These are phyloP conservation scores for Fistulina hepatica DNA, from an alignment of 1,284 basidiomycete genomes.

Conservation along the genomic window DNA sequence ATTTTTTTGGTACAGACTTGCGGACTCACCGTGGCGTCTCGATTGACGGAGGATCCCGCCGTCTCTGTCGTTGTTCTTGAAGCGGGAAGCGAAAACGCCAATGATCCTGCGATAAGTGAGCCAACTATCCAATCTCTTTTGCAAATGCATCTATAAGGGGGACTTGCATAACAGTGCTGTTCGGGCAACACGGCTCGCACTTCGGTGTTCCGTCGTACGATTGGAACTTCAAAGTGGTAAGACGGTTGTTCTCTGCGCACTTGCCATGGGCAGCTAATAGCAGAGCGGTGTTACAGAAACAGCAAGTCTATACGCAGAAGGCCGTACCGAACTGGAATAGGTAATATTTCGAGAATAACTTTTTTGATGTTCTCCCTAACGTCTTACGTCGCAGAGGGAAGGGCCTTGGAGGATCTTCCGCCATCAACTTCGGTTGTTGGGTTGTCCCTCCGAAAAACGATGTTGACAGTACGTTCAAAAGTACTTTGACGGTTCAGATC, in stretches of 20 bases:
- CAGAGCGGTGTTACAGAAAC: no score
- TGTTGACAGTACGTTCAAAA: conserved; percentile 19
- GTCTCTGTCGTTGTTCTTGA: conserved; percentile 31
- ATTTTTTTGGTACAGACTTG: conserved; percentile 4
- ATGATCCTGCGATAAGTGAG: conserved; percentile 23
- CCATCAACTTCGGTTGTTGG: conserved; percentile 20
- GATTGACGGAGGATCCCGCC: conserved; percentile 31
- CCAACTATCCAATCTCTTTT: neutral
- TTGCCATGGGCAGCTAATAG: neutral
- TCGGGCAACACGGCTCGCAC: conserved; percentile 12
- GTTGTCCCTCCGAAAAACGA: conserved; percentile 21
- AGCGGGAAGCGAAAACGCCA: conserved; percentile 25
- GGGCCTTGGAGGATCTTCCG: conserved; percentile 18
- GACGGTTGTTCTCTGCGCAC: neutral
- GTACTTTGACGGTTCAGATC: neutral
- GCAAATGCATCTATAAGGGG: no score
- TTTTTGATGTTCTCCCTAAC: no score
- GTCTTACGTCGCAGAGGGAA: conserved; percentile 19
- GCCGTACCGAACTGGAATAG: no score
- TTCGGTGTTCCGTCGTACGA: conserved; percentile 20
- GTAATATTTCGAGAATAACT: no score
- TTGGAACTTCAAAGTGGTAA: conserved; percentile 23
- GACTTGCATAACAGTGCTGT: conserved; percentile 9
- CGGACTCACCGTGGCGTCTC: conserved; percentile 24
- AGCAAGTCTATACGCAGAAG: no score